Conservation (phyloP, 768 basidiomycete genomes). For the Termitomyces sp. region DNA sequence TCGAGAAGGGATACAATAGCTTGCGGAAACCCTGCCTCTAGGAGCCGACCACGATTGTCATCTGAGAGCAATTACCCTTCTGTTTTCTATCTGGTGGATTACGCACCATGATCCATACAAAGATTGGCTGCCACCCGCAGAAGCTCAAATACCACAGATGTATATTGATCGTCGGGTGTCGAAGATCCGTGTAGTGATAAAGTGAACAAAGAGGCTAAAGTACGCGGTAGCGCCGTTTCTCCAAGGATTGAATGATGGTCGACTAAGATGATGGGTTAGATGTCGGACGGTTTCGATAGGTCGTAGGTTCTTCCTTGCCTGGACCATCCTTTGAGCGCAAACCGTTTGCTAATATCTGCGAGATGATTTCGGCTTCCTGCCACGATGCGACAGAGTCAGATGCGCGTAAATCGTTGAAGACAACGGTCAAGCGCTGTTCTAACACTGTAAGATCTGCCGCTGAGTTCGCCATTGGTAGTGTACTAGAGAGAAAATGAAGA, state of each 20-base stretch:
- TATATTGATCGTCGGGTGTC: conserved; percentile 38
- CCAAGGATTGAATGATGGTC: conserved; percentile 72
- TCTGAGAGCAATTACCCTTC: conserved; percentile 35
- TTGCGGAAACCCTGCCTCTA: conserved; percentile 69
- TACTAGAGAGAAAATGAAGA: neutral
- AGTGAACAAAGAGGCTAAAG: conserved; percentile 55
- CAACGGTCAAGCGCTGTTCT: conserved; percentile 21
- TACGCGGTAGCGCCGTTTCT: conserved; percentile 55
- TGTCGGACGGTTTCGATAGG: neutral
- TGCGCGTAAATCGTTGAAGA: conserved; percentile 26
- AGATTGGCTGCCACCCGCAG: conserved; percentile 79
- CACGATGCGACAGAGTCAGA: conserved; percentile 35
- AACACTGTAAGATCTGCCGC: conserved; percentile 26
- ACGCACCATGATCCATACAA: conserved; percentile 76
- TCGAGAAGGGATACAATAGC: conserved; percentile 62
- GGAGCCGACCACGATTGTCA: conserved; percentile 63
- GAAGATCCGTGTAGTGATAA: conserved; percentile 45
- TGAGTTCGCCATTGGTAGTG: conserved; percentile 18
- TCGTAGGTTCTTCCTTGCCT: conserved; percentile 28
- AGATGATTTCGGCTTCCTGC: conserved; percentile 44
- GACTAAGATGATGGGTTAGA: conserved; percentile 30
- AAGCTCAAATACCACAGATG: conserved; percentile 56
- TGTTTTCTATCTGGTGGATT: neutral
- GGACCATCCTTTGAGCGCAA: conserved; percentile 50
- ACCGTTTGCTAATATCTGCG: conserved; percentile 55